A percentile compares a stretch with the other conserved stretches of the same genome.
Evolutionary conservation across 2,329 filamentous ascomycete genomes (phyloP).

Genomic region (Pseudomassariella vexata): DNA sequence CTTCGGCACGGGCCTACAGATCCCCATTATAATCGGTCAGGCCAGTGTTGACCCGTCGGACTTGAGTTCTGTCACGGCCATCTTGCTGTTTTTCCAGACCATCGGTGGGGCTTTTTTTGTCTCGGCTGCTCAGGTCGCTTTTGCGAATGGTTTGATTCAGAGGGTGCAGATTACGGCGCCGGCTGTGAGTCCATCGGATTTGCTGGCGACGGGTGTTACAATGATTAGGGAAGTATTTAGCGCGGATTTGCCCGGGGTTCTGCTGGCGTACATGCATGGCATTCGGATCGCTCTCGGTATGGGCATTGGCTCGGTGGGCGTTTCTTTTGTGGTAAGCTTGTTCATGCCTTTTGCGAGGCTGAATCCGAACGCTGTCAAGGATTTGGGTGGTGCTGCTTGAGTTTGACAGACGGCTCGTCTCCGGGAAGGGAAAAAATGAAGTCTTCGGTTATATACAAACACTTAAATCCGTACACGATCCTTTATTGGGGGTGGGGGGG

Average conservation of each 20-base stretch:
- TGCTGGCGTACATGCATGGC: slow-evolving; percentile 52
- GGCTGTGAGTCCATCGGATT: slow-evolving; percentile 19
- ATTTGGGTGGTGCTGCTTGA: no score
- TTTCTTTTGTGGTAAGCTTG: slow-evolving; percentile 21
- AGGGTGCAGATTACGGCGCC: slow-evolving; percentile 20
- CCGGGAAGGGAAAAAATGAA: no score
- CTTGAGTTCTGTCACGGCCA: neutral
- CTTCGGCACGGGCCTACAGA: neutral
- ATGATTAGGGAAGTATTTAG: slow-evolving; percentile 44
- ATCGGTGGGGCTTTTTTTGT: slow-evolving; percentile 35
- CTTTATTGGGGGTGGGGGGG: no score
- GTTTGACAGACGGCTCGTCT: no score
- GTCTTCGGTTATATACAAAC: no score
- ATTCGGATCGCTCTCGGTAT: slow-evolving; percentile 55
- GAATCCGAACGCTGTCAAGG: no score
- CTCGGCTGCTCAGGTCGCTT: slow-evolving; percentile 30
- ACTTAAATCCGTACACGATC: no score
- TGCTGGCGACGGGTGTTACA: slow-evolving; percentile 38
- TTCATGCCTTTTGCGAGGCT: no score
- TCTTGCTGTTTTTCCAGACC: slow-evolving; percentile 32
- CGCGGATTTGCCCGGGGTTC: slow-evolving; percentile 39
- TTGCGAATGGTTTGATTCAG: slow-evolving; percentile 24
- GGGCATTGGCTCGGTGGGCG: slow-evolving; percentile 33
- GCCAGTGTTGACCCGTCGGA: neutral
- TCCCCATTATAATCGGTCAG: neutral